A percentile compares a stretch with the other conserved stretches of the same genome.
Conservation (phyloP, 495 filamentous ascomycete genomes). For the Entonaema liquescens region DNA sequence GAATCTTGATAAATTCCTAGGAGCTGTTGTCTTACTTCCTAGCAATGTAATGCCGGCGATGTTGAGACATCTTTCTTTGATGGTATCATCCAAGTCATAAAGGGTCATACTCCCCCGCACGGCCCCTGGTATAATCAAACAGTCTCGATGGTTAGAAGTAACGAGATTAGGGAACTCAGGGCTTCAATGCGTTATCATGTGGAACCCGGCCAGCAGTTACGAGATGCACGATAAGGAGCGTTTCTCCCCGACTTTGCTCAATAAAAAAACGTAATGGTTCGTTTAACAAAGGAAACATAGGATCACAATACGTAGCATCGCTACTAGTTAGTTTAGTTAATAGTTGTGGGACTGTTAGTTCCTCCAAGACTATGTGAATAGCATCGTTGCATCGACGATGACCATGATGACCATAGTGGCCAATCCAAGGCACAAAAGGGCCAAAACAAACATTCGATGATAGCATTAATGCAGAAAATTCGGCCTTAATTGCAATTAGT, state of each 20-base stretch:
- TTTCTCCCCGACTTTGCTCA: not conserved
- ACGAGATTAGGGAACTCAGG: not conserved
- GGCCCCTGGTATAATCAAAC: not conserved
- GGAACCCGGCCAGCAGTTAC: not conserved
- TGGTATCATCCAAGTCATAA: not conserved
- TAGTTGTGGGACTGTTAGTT: not conserved
- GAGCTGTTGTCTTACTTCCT: no score
- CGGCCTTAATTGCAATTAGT: not conserved
- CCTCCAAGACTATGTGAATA: not conserved
- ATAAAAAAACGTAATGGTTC: not conserved
- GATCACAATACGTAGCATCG: not conserved
- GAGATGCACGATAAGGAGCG: not conserved
- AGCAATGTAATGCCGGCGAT: no score
- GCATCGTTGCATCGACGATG: not conserved
- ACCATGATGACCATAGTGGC: not conserved
- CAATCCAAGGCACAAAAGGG: not conserved
- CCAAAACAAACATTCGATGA: slow-evolving; percentile 1
- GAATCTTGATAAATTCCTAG: no score
- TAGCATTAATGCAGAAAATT: not conserved
- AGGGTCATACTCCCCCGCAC: not conserved
- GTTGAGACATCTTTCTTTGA: not conserved
- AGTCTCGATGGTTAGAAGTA: not conserved
- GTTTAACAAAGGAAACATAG: not conserved
- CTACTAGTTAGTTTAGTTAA: not conserved
- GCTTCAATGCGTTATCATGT: slow-evolving; percentile 3